Evolutionary conservation across 2,329 filamentous ascomycete species (phyloP).

Genomic region (Pseudogymnoascus sp.): DNA sequence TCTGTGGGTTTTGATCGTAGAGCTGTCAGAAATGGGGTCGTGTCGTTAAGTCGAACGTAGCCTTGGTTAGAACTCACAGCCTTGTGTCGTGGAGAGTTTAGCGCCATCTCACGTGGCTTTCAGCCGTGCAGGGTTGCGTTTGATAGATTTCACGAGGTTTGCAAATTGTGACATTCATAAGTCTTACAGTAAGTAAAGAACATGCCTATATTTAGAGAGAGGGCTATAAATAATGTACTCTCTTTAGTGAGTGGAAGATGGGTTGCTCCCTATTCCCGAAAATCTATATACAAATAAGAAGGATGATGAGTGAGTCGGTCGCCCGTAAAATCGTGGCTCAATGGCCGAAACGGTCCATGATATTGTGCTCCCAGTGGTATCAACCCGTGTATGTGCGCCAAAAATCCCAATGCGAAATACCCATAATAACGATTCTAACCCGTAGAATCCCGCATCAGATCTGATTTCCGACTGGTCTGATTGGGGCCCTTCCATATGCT

Average conservation of each 20-base stretch:
- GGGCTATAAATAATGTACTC: not conserved
- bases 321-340: constrained; percentile 1
- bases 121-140: not conserved
- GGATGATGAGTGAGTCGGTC: not conserved
- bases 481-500: not conserved
- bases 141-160: not conserved
- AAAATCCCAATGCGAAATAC: not conserved
- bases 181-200: not conserved
- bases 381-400: not conserved
- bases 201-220: constrained; percentile 5
- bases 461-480: not conserved
- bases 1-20: not conserved
- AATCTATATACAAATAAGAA: constrained; percentile 3
- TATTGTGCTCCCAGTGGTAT: constrained; percentile 3
- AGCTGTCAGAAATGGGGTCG: not conserved
- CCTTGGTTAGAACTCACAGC: not conserved
- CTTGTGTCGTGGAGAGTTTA: not conserved
- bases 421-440: constrained; percentile 4
- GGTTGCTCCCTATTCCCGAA: not conserved
- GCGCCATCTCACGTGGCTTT: not conserved
- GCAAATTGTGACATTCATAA: not conserved
- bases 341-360: not conserved
- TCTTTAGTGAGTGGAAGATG: constrained; percentile 3
- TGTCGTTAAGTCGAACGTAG: not conserved
- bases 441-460: not conserved